A percentile compares a stretch with the other conserved stretches of the same genome.
Evolutionary conservation across 176 grass and related monocot genomes (phyloP).

Genomic region (Elaeis guineensis): DNA sequence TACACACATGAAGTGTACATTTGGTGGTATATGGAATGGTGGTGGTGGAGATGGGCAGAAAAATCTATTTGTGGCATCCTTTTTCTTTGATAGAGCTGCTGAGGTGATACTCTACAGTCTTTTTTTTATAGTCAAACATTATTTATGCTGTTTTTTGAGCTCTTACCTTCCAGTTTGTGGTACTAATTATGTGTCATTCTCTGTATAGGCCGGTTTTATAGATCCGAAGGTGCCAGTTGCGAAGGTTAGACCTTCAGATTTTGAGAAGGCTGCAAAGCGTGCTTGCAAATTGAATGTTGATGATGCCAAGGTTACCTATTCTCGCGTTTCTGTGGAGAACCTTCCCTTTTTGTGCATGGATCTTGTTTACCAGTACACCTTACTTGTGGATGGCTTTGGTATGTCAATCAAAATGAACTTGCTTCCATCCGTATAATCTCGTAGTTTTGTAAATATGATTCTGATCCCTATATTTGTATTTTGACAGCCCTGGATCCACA

Average conservation of each 20-base stretch:
- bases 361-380: conserved; percentile 94
- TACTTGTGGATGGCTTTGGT: conserved; percentile 97
- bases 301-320: conserved; percentile 62
- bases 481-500: conserved; percentile 59
- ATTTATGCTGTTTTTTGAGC: too few species aligned
- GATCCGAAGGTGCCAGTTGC: conserved; percentile 42
- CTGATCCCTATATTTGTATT: neutral
- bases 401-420: conserved; percentile 23
- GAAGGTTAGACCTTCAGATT: conserved; percentile 71
- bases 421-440: neutral
- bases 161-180: too few species aligned
- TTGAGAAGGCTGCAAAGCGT: conserved; percentile 68
- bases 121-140: too few species aligned
- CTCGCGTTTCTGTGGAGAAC: conserved; percentile 52
- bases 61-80: conserved; percentile 96
- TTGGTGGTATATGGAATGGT: conserved; percentile 98
- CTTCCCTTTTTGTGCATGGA: conserved; percentile 97
- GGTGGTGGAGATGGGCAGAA: conserved; percentile 97
- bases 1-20: conserved; percentile 99
- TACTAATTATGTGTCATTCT: too few species aligned
- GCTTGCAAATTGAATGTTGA: conserved; percentile 88
- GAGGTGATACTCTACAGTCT: conserved; percentile 37
- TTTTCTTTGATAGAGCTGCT: conserved; percentile 94
- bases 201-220: conserved; percentile 68
- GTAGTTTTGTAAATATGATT: too few species aligned